Evolutionary conservation across 768 basidiomycete species (phyloP).

Genomic region (Pisolithus orientalis): DNA sequence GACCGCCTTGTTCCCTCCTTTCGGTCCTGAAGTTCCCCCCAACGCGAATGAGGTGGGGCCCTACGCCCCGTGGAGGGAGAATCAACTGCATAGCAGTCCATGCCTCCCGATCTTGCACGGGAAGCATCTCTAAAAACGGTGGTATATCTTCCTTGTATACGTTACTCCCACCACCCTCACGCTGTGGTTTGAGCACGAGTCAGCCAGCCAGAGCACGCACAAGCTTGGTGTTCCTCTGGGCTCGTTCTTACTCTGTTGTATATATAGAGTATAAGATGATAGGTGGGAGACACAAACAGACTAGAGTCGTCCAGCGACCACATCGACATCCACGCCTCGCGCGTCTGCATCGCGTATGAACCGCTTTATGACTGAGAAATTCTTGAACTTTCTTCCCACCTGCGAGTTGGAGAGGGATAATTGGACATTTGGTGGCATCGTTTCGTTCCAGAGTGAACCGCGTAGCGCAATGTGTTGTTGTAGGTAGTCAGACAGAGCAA

Average conservation of each 20-base stretch:
- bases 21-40: conserved; percentile 27
- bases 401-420: conserved; percentile 86
- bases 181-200: conserved; percentile 91
- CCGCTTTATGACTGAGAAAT: conserved; percentile 71
- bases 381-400: conserved; percentile 96
- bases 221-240: conserved; percentile 16
- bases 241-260: conserved; percentile 2
- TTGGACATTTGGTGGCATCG: conserved; percentile 87
- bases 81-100: conserved; percentile 99
- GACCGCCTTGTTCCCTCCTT: conserved; percentile 27
- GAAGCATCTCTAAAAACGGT: conserved; percentile 60
- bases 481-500: conserved; percentile 79
- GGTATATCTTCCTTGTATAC: conserved; percentile 84
- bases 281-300: background rate
- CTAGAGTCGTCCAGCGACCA: conserved; percentile 57
- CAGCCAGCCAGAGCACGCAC: conserved; percentile 32
- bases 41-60: conserved; percentile 74
- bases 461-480: conserved; percentile 56
- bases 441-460: conserved; percentile 78
- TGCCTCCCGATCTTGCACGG: conserved; percentile 57
- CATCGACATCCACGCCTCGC: conserved; percentile 83
- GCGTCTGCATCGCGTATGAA: conserved; percentile 47
- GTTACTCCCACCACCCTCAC: conserved; percentile 98
- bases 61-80: conserved; percentile 57
- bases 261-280: background rate